Evolutionary conservation across 371 early-diverging fungal species (phyloP).

Genomic region (Apophysomyces variabilis): DNA sequence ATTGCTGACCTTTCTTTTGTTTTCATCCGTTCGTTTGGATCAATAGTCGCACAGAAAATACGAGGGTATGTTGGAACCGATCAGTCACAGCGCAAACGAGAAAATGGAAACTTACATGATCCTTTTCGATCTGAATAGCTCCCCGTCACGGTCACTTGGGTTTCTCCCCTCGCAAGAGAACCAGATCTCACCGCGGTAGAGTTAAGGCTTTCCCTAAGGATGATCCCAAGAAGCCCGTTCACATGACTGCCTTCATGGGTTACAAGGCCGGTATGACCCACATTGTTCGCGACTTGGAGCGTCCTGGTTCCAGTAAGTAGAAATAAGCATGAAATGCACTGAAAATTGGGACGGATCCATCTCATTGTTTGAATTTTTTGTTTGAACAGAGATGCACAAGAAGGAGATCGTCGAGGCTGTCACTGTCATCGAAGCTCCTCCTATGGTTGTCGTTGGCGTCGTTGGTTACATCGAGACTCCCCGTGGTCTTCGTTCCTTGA

Average conservation of each 20-base stretch:
- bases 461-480: slow-evolving; percentile 99
- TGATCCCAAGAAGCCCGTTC: slow-evolving; percentile 94
- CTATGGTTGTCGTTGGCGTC: slow-evolving; percentile 98
- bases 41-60: slow-evolving; percentile 6
- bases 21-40: background rate
- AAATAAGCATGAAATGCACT: background rate
- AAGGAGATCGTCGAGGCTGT: slow-evolving; percentile 99
- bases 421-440: slow-evolving; percentile 98
- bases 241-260: slow-evolving; percentile 98
- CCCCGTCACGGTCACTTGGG: slow-evolving; percentile 99
- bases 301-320: slow-evolving; percentile 92
- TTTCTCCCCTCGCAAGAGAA: slow-evolving; percentile 99
- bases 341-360: background rate
- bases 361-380: background rate
- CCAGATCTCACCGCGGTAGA: slow-evolving; percentile 93
- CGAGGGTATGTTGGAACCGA: slow-evolving; percentile 4
- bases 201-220: slow-evolving; percentile 99
- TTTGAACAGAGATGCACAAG: slow-evolving; percentile 91
- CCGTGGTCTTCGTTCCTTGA: slow-evolving; percentile 95
- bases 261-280: slow-evolving; percentile 99
- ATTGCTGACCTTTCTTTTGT: background rate
- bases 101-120: background rate
- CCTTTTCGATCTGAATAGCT: slow-evolving; percentile 41
- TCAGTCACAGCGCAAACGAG: background rate
- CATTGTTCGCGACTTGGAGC: slow-evolving; percentile 98